phyloP scores from a whole-genome alignment of 345 rosid species.

The Boechera retrofracta region DNA sequence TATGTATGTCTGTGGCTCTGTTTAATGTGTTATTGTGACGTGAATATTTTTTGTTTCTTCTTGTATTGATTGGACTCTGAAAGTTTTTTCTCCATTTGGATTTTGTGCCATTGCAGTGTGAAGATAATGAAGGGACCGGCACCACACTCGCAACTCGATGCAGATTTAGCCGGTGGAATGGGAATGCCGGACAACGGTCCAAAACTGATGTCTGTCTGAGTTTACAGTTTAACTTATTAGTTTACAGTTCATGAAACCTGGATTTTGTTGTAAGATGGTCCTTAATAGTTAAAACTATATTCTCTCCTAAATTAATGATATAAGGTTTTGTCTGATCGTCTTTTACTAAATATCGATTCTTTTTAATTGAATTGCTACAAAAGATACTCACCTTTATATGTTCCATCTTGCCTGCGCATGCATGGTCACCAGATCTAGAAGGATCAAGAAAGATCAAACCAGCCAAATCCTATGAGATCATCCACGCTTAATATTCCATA shows the following conservation, averaged over 20 bases:
- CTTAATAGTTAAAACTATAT: background rate
- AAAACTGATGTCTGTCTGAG: constrained; percentile 52
- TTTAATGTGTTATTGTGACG: background rate
- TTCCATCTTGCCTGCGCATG: background rate
- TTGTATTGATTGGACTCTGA: background rate
- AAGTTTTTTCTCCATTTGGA: background rate
- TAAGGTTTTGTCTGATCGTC: background rate
- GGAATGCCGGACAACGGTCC: constrained; percentile 97
- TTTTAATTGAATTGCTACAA: background rate
- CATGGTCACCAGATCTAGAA: background rate
- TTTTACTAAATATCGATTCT: background rate
- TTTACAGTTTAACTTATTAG: background rate
- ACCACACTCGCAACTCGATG: constrained; percentile 93
- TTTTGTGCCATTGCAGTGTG: constrained; percentile 53
- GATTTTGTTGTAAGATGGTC: constrained; percentile 22
- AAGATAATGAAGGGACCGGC: constrained; percentile 80
- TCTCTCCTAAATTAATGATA: constrained; percentile 16
- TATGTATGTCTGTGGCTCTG: background rate
- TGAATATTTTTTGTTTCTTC: too few relatives aligned
- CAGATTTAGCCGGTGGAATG: constrained; percentile 94
- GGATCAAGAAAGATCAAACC: background rate
- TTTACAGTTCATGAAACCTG: constrained; percentile 1
- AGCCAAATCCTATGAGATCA: background rate
- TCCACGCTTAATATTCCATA: background rate
- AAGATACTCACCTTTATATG: background rate